phyloP scores from a whole-genome alignment of 1,284 basidiomycete genomes.

The Tilletia indica region DNA sequence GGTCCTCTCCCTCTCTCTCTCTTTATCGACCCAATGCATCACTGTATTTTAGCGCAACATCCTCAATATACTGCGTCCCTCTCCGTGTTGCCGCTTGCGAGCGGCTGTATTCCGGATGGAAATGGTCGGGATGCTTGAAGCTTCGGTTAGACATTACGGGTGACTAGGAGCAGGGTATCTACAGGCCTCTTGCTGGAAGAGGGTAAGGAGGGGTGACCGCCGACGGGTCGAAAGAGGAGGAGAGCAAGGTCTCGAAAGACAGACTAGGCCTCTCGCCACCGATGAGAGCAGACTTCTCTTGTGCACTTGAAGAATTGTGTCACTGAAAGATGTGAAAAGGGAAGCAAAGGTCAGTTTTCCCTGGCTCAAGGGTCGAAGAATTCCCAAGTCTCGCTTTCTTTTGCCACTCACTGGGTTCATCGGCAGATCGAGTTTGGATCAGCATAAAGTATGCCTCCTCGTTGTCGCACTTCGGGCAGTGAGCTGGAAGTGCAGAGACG shows the following conservation, averaged over 20 bases:
- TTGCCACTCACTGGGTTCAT: conserved; percentile 49
- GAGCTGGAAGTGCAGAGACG: conserved; percentile 25
- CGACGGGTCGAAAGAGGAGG: background rate
- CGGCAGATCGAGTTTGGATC: conserved; percentile 87
- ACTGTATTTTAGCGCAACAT: too few species aligned
- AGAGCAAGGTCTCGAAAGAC: background rate
- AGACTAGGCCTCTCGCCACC: conserved; percentile 4
- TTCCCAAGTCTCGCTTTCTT: background rate
- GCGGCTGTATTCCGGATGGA: too few species aligned
- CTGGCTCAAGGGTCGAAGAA: too few species aligned
- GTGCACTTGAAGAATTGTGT: conserved; percentile 16
- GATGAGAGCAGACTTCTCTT: background rate
- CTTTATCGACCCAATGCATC: too few species aligned
- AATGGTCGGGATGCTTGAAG: too few species aligned
- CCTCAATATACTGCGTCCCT: too few species aligned
- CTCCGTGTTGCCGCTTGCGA: too few species aligned
- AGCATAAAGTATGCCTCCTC: conserved; percentile 89
- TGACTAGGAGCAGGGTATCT: too few species aligned
- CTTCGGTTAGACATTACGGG: too few species aligned
- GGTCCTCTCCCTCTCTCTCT: too few species aligned
- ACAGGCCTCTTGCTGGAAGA: too few species aligned
- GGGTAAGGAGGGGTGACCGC: too few species aligned
- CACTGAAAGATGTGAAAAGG: background rate
- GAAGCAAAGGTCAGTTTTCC: background rate
- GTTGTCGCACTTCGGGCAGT: conserved; percentile 86